Conservation (phyloP, 2,329 filamentous ascomycete genomes). For the Cercospora zeina region DNA sequence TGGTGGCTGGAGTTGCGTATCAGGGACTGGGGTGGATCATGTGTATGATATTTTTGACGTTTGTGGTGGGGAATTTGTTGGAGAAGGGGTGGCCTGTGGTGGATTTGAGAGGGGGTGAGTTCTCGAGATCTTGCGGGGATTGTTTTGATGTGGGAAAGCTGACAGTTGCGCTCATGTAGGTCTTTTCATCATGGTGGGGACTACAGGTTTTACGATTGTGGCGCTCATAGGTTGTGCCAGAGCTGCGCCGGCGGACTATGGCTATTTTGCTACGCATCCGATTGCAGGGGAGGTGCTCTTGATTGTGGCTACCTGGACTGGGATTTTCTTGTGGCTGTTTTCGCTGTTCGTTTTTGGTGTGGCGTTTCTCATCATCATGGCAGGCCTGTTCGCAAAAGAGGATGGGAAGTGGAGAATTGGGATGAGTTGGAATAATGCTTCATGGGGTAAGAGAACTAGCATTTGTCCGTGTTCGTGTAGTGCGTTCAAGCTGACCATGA, state of each 20-base stretch:
- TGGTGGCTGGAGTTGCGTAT: conserved; percentile 48
- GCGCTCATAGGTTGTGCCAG: conserved; percentile 33
- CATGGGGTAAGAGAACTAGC: conserved; percentile 21
- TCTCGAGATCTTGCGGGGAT: background rate
- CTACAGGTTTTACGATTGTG: conserved; percentile 35
- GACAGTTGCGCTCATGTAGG: background rate
- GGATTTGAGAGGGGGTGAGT: conserved; percentile 40
- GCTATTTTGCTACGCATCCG: conserved; percentile 34
- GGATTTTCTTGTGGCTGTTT: conserved; percentile 53
- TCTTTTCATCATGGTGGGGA: conserved; percentile 56
- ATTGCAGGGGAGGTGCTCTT: conserved; percentile 29
- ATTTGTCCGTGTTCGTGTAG: background rate
- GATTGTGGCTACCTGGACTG: conserved; percentile 34
- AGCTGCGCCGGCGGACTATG: conserved; percentile 29
- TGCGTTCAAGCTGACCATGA: conserved; percentile 48
- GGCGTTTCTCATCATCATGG: conserved; percentile 26
- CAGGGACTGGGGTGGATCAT: conserved; percentile 52
- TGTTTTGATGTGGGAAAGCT: background rate
- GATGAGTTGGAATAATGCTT: conserved; percentile 24
- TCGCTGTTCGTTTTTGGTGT: conserved; percentile 48
- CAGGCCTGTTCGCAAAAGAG: conserved; percentile 18
- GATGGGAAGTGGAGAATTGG: conserved; percentile 22
- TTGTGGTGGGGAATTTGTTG: conserved; percentile 45
- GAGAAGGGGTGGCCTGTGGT: conserved; percentile 48
- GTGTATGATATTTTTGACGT: conserved; percentile 44